Base-by-base conservation (phyloP, 345 rosid genomes). In the Acer yangbiense region DNA sequence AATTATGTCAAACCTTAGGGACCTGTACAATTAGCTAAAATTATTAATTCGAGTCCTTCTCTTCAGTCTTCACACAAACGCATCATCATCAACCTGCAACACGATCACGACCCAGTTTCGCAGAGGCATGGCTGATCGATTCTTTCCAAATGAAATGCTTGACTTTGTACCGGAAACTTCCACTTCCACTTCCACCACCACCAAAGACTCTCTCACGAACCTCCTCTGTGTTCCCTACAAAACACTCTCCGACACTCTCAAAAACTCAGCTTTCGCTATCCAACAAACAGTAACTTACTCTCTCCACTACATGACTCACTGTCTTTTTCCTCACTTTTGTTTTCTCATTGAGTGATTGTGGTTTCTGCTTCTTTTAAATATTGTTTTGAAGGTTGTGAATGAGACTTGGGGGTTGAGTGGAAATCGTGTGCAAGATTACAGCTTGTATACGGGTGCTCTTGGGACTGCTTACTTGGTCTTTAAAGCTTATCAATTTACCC, bases 401-500 rank as follows among this genome's bases (percentile, higher is more conserved):
- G 88, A 88, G 85, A 89, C 91, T 21, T 88, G 93, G 93, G 87
- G 78, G 29, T 68, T 41, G 68, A 82, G 82, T 18, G 80, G 89
- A 72, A 82, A 78, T 74, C 81, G 88, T 18, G 85, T 91, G 76
- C 77, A 82, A 67, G 93, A 91, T 79, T 80, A 82, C 73, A 86
- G 84, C 70, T 29, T 88, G 76, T 91, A 91, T 41, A 83, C 90
- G 0, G 96, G 96, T 29, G 85, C 83, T 35, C 84, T 90, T 3
- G 93, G 96, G 80, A 88, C 93, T 11, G 96, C 91, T 76, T 90
- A 65, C 77, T 82, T 91, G 83, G 82, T 85, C 58, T 88, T 90
- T 73, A 85, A 86, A 79, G 86, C 90, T 69, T 88, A 81, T 80
- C 84, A 77, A 76, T 78, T 85, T 72, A 86, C 90, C 79, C 82